These are phyloP conservation scores for Linum lewisii DNA, from an alignment of 345 rosid genomes.

Conservation along the genomic window DNA sequence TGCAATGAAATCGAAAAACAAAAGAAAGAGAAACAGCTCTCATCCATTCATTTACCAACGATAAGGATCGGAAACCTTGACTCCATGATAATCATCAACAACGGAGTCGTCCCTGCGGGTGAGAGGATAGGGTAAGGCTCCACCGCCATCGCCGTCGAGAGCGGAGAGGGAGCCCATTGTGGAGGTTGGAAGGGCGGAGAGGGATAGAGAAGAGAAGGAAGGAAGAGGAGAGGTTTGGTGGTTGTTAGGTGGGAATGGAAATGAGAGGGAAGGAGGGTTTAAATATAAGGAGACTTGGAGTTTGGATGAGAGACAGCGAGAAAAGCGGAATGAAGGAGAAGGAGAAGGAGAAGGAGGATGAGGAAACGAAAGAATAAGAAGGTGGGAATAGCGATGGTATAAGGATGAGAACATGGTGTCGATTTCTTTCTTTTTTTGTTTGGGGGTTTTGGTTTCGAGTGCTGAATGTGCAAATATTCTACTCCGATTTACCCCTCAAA, in stretches of 20 bases:
- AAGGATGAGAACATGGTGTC: background rate
- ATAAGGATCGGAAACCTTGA: constrained; percentile 66
- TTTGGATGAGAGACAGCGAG: background rate
- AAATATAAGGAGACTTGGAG: background rate
- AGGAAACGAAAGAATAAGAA: too few species aligned
- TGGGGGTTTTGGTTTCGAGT: too few species aligned
- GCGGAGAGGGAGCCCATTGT: constrained; percentile 59
- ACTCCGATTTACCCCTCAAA: too few species aligned
- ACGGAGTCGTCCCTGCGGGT: constrained; percentile 67
- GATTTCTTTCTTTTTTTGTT: too few species aligned
- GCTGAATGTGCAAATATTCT: too few species aligned
- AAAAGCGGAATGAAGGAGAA: background rate
- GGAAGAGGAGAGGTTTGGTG: background rate
- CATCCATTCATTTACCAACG: constrained; percentile 46
- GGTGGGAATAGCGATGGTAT: background rate
- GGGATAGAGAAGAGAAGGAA: background rate
- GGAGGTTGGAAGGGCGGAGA: background rate
- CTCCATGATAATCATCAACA: constrained; percentile 71
- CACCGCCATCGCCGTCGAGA: constrained; percentile 12
- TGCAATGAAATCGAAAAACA: background rate
- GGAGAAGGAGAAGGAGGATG: too few species aligned
- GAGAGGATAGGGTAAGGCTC: constrained; percentile 39
- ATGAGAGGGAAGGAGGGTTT: background rate
- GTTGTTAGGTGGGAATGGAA: background rate
- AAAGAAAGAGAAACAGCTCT: background rate